Base-by-base conservation (phyloP, 2,329 filamentous ascomycete species). In the Fusarium stilboides region DNA sequence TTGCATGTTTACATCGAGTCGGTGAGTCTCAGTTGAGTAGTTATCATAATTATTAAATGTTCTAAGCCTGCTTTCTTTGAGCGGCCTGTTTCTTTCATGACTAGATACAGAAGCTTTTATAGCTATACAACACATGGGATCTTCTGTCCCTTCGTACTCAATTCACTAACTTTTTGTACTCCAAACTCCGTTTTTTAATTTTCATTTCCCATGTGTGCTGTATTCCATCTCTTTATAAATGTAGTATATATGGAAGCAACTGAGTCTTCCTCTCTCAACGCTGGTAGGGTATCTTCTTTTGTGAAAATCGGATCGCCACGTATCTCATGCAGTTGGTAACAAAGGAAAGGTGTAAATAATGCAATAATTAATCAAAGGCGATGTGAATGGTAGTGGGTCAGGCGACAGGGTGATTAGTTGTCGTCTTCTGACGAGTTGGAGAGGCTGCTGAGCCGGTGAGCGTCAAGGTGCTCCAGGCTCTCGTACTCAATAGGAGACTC, bases 401-500 rank as follows among this genome's bases (percentile, higher is more conserved):
- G 26, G 43, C 22, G 46, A 17, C n/a, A 55, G 24, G 36, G 51
- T 62, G 47, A 68, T 73, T 49, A 60, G 60, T 46, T 59, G 54
- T 57, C 55, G 26, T 68, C 71, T 34, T 68, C 71, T 39, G 57
- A 70, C 10, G 67, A 68, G 54, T 68, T 70, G 58, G 58, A 70
- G 33, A 65, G 10, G 28, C 68, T 57, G 65, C 73, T 75, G n/a
- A 74, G 68, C 47, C 73, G 59, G 53, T 73, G 71, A 47, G 77
- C 77, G 46, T 77, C 74, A 50, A 78, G 65, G 20, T 66, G 70
- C 71, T 78, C 77, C 31, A 85, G 77, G 37, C 78, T 70, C 26
- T 83, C 81, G 22, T 83, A 82, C 59, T 80, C 77, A 40, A 80
- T 67, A 4, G 78, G 79, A 17, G 79, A 77, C 62, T 80, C 77